Conservation (phyloP, 2,329 filamentous ascomycete species). For the Ophiostoma piceae region DNA sequence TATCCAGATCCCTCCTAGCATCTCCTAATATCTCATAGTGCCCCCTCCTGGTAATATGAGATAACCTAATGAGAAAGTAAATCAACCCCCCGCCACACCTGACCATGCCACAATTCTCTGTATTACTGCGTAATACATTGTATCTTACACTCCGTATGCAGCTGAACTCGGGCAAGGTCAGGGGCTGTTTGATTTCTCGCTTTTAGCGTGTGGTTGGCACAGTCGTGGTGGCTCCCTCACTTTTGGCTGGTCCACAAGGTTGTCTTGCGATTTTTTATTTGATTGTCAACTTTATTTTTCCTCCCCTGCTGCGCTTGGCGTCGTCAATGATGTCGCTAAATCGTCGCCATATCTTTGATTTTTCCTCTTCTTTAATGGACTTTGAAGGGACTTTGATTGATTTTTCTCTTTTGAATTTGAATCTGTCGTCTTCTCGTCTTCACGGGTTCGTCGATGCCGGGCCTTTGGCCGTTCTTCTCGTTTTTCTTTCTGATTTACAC, state of each 20-base stretch:
- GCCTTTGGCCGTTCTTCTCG: not conserved
- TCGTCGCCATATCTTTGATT: not conserved
- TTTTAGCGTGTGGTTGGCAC: slow-evolving; percentile 10
- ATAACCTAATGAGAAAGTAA: not conserved
- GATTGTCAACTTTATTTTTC: slow-evolving; percentile 7
- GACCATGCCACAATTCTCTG: not conserved
- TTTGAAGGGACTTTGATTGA: not conserved
- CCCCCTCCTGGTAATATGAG: not conserved
- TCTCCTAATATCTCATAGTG: not conserved
- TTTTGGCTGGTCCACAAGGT: slow-evolving; percentile 9
- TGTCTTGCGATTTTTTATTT: slow-evolving; percentile 2
- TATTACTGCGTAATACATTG: not conserved
- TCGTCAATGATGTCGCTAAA: slow-evolving; percentile 8
- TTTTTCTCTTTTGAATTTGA: not conserved
- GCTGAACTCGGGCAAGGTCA: slow-evolving; percentile 21
- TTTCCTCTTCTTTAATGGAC: not conserved
- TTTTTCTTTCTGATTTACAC: not conserved
- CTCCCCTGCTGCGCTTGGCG: not conserved
- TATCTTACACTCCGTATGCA: slow-evolving; percentile 1
- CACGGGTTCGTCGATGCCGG: not conserved
- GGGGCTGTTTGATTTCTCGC: slow-evolving; percentile 21
- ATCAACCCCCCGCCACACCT: slow-evolving; percentile 11
- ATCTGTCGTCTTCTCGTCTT: not conserved
- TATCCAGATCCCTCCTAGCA: not conserved
- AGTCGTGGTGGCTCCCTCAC: slow-evolving; percentile 10